Base-by-base conservation (phyloP, 1,139 yeast species). In the Kluyveromyces marxianus region DNA sequence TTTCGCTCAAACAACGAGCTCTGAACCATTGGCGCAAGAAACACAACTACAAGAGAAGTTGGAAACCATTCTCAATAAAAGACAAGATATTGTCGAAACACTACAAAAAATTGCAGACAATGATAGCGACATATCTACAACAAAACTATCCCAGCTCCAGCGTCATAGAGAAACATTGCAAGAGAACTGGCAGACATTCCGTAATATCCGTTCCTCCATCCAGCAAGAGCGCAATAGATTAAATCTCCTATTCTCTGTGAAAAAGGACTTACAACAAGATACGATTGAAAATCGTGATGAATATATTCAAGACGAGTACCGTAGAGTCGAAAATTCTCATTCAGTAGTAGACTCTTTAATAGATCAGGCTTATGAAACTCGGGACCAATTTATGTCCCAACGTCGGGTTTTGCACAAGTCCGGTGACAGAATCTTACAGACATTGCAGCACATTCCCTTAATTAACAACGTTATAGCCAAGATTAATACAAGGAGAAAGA, bases 401-500 rank as follows among this genome's bases (percentile, higher is more conserved):
- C 72, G 95, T 48, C 75, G 75, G 39, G 66, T 76, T 10, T 69
- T 92, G 45, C 71, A 74, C 44, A 77, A 72, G 52, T 85, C 95
- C 10, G 88, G 83, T 52, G 73, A 77, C 51, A 72, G 79, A 49
- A 70, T 90, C 51, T 70, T 80, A 51, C 75, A 75, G 39, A 72
- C 85, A 0, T 68, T 89, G 41, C 79, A 77, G 55, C 65, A 75
- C 42, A 76, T 92, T 38, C 98, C 98, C 0, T 97, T 97, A 1
- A 69, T 92, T 41, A 85, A 83, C 60, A 78, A 79, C 10, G 66
- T 94, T 49, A 78, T 92, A 37, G 71, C 83, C 21, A 84, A 83
- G 63, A 90, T 92, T 54, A 89, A 89, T 63, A 83, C 96, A 2
- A 74, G 97, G 57, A 82, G 92, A 65, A 85, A 83, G 68, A 77